phyloP scores from a whole-genome alignment of 2,329 filamentous ascomycete genomes.

The Alternaria rosae region DNA sequence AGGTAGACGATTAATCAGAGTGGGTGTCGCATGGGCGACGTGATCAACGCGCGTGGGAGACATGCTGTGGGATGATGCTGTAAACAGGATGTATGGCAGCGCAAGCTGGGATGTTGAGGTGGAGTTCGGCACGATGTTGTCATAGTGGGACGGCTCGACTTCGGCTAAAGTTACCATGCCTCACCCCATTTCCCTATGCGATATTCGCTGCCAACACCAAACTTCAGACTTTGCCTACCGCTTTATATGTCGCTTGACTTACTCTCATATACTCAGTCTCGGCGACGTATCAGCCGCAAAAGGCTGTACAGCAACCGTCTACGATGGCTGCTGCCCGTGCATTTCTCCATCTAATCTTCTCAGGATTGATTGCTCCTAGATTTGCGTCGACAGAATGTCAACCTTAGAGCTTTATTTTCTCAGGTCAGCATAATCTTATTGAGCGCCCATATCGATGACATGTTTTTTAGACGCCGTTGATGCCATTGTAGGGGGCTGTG shows the following conservation, averaged over 20 bases:
- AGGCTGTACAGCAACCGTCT: background rate
- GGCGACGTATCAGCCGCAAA: background rate
- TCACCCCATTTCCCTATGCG: background rate
- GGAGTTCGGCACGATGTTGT: slow-evolving; percentile 33
- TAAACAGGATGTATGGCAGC: slow-evolving; percentile 19
- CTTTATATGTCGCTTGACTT: background rate
- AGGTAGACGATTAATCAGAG: background rate
- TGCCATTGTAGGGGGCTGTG: background rate
- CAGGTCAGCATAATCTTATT: background rate
- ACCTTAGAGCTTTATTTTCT: background rate
- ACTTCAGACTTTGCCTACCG: background rate
- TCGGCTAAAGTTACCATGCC: slow-evolving; percentile 12
- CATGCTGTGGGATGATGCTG: slow-evolving; percentile 11
- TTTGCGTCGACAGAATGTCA: background rate
- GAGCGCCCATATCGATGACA: background rate
- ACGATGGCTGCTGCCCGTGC: background rate
- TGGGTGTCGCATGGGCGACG: background rate
- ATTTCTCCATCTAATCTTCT: background rate
- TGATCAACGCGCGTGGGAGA: slow-evolving; percentile 1
- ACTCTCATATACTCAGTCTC: background rate
- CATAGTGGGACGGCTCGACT: slow-evolving; percentile 24
- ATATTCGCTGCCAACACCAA: background rate
- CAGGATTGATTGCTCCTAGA: background rate
- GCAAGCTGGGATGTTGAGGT: slow-evolving; percentile 13
- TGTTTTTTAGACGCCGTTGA: background rate